These are phyloP conservation scores for Arabidopsis thaliana DNA, from an alignment of 345 rosid genomes.

Conservation along the genomic window DNA sequence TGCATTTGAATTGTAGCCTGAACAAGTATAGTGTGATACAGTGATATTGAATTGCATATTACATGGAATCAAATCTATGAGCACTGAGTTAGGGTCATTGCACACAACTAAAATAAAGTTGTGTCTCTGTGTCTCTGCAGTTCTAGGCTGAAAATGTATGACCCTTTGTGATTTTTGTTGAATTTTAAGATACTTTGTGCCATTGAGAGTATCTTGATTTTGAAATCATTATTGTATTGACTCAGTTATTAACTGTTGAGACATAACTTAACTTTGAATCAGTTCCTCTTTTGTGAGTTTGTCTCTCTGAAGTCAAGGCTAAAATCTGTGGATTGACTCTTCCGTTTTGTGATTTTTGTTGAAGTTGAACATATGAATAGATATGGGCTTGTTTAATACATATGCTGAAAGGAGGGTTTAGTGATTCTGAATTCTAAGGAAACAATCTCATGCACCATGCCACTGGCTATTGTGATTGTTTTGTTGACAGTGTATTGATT, in stretches of 20 bases:
- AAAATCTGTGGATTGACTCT: not conserved
- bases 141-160: not conserved
- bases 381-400: too few species aligned
- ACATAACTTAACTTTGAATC: too few species aligned
- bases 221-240: too few species aligned
- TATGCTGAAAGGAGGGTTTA: not conserved
- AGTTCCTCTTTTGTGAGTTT: too few species aligned
- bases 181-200: not conserved
- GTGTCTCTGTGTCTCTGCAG: not conserved
- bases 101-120: not conserved
- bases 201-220: too few species aligned
- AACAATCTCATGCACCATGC: not conserved
- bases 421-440: not conserved
- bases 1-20: not conserved
- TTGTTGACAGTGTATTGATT: not conserved
- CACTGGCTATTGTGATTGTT: not conserved
- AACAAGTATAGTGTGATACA: not conserved
- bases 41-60: not conserved
- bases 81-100: not conserved
- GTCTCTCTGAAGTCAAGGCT: too few species aligned
- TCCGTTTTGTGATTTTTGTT: not conserved
- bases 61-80: not conserved
- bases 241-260: too few species aligned
- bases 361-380: not conserved
- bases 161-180: not conserved